Base-by-base conservation (phyloP, 1,284 basidiomycete species). In the Ceratobasidium theobromae region DNA sequence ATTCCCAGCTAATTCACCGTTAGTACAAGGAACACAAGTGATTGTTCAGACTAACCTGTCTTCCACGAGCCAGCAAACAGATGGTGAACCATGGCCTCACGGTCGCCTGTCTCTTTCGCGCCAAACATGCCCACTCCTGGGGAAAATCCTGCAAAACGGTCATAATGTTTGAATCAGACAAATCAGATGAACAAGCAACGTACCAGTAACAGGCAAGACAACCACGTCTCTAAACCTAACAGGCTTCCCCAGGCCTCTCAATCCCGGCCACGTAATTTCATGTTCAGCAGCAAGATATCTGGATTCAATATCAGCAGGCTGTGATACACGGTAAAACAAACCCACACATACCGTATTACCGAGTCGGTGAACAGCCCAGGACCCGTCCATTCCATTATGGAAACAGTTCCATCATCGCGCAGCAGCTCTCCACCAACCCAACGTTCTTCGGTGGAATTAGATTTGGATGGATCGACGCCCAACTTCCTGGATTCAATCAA, bases 381-480 rank as follows among this genome's bases (percentile, higher is more conserved):
- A 23, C 76, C 76, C 5, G 77, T 78, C 75, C 76, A 76, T 53
- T 78, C 76, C 73, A 78, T 74, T 1, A 77, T 75, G 38, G 64
- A 68, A 70, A 75, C 71, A 25, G 66, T 69, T 57, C 67, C 53
- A 69, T 65, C 62, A 9, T 41, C 12, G 58, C 43, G 45, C 45
- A 51, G 25, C 70, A 45, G 27, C 68, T 67, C 25, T 68, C 53
- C 16, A 67, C 69, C 60, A 69, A 58, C 30, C 65, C 71, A 27
- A 65, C 52, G 21, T 46, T 54, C 46, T 66, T 52, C 27, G 66
- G 67, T 23, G 16, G 18, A 16, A 48, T 33, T 54, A 18, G 41
- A 25, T n/a, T 58, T 48, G 32, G 30, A n/a, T n/a, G 35, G 45
- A 30, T 60, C 46, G 16, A 12, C 30, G 48, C 21, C 60, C n/a